Base-by-base conservation (phyloP, 495 filamentous ascomycete genomes). In the Penicillium angulare region DNA sequence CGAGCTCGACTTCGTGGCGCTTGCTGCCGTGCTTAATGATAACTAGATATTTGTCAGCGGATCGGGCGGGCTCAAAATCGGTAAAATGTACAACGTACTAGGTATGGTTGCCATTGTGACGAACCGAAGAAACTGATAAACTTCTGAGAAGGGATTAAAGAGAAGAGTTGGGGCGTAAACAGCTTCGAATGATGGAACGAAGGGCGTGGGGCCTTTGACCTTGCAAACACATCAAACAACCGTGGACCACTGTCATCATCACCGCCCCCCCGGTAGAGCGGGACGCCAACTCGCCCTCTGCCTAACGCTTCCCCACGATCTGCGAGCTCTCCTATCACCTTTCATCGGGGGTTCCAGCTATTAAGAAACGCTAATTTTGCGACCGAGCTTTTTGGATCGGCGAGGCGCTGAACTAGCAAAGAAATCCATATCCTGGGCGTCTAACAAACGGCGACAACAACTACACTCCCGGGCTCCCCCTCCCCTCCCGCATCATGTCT, bases 1-100 rank as follows among this genome's bases (percentile, higher is more conserved):
- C 92, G 54, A 97, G 81, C 50, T 97, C 91, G 64, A 98, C 82
- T 60, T 97, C 85, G 73, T 97, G 85, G 63, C 89, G 88, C 69
- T 95, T 96, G 66, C 92, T 92, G 59, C 88, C 83, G 68, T 97
- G 93, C 70, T 95, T 97, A 47, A 98, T 87, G 59, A 93, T 79
- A 60, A 97, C 92, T 96, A 50, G 29, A 47, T 15, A 49, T 53
- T 51, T 50, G 57, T 76, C 53, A 76, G 73, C 58, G 44, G 50
- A n/a, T n/a, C n/a, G n/a, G n/a, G n/a, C n/a, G n/a, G n/a, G n/a
- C n/a, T n/a, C n/a, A n/a, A n/a, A n/a, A n/a, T n/a, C n/a, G n/a
- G n/a, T n/a, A n/a, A 5, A 9, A 21, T 15, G 21, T n/a, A 4
- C 4, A n/a, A 67, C 72, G 69, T 72, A 84, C 84, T 75, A 64